Conservation (phyloP, 768 basidiomycete genomes). For the Austroboletus eburneus region DNA sequence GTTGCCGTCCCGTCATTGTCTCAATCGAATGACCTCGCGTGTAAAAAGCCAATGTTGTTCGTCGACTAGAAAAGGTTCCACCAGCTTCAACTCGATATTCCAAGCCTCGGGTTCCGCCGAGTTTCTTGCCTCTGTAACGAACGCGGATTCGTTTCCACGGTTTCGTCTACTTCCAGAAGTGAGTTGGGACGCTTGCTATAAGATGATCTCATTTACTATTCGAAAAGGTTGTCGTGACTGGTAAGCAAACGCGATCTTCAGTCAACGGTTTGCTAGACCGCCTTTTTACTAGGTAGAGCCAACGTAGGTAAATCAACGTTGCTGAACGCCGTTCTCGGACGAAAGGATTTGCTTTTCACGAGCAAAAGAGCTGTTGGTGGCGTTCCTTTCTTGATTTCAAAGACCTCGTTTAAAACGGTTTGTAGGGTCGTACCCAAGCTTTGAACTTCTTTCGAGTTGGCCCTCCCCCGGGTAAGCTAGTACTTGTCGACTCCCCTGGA, state of each 20-base stretch:
- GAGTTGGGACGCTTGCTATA: constrained; percentile 7
- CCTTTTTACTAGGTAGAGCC: constrained; percentile 54
- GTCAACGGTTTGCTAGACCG: not conserved
- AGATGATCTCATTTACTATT: not conserved
- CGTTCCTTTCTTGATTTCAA: not conserved
- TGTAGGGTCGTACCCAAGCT: constrained; percentile 65
- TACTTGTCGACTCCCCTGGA: constrained; percentile 78
- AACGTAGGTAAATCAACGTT: constrained; percentile 77
- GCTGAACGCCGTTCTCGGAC: constrained; percentile 62
- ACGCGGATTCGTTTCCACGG: constrained; percentile 15
- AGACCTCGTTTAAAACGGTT: not conserved
- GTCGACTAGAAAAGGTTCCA: constrained; percentile 10
- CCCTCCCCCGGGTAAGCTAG: constrained; percentile 44
- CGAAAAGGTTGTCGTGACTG: constrained; percentile 25
- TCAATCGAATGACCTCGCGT: not conserved
- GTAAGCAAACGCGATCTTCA: constrained; percentile 9
- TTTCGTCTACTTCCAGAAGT: constrained; percentile 25
- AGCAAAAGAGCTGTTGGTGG: constrained; percentile 67
- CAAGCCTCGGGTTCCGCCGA: constrained; percentile 24
- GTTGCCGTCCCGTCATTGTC: not conserved
- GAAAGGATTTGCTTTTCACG: constrained; percentile 52
- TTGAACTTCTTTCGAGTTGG: constrained; percentile 75
- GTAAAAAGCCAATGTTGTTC: not conserved
- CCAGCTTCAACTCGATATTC: constrained; percentile 16
- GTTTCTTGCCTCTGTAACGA: constrained; percentile 23